Conservation (phyloP, 1,284 basidiomycete species). For the Papiliotrema flavescens region DNA sequence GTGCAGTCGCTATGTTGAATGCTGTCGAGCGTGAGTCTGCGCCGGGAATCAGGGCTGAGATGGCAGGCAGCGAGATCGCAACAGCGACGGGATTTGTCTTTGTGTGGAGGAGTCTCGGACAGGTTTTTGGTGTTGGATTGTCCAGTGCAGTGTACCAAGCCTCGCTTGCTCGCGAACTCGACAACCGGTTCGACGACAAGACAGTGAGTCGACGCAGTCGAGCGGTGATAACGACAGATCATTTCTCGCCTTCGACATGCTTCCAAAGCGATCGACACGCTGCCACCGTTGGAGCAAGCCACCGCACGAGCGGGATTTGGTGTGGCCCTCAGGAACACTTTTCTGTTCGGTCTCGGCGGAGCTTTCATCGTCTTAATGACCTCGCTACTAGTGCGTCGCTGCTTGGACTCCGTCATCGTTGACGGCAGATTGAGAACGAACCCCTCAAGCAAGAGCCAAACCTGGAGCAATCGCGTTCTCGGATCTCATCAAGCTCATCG, state of each 20-base stretch:
- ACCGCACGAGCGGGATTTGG: slow-evolving; percentile 22
- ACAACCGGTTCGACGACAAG: slow-evolving; percentile 11
- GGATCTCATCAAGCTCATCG: too few relatives aligned
- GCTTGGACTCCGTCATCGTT: too few relatives aligned
- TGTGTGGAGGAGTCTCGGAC: slow-evolving; percentile 27
- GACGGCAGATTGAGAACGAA: too few relatives aligned
- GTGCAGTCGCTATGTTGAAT: slow-evolving; percentile 24
- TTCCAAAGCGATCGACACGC: slow-evolving; percentile 16
- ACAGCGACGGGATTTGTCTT: slow-evolving; percentile 25
- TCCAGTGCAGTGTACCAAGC: slow-evolving; percentile 28
- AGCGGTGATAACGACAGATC: slow-evolving; percentile 7
- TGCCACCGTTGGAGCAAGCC: slow-evolving; percentile 11
- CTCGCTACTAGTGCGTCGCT: slow-evolving; percentile 15
- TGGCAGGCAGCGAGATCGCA: slow-evolving; percentile 20
- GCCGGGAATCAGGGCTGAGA: not conserved
- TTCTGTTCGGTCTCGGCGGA: slow-evolving; percentile 21
- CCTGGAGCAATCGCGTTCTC: too few relatives aligned
- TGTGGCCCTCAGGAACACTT: slow-evolving; percentile 20
- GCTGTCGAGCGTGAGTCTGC: slow-evolving; percentile 18
- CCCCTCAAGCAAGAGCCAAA: too few relatives aligned
- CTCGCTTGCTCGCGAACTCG: slow-evolving; percentile 14
- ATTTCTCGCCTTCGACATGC: slow-evolving; percentile 22
- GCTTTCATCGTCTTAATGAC: slow-evolving; percentile 17
- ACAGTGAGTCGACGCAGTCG: slow-evolving; percentile 8
- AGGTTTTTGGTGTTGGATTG: slow-evolving; percentile 29